Evolutionary conservation across 306 rosid genomes (phyloP).

Genomic region (Castanea mollissima): DNA sequence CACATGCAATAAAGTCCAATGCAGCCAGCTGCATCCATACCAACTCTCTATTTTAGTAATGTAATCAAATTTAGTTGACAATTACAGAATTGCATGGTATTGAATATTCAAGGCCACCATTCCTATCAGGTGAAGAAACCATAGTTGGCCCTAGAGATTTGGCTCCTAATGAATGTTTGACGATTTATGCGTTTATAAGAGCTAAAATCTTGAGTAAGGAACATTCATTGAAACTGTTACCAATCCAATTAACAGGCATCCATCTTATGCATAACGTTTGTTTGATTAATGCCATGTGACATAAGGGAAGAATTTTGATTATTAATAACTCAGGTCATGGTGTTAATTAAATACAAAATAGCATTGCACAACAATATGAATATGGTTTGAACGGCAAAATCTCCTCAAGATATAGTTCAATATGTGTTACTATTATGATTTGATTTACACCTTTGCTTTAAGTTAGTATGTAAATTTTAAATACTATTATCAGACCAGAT

Average conservation of each 20-base stretch:
- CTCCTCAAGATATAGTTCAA: background rate
- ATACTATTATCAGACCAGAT: background rate
- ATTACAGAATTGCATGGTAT: background rate
- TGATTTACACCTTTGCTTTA: background rate
- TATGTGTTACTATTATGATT: background rate
- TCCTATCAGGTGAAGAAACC: background rate
- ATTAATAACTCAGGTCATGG: background rate
- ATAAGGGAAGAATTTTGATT: background rate
- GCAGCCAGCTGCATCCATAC: constrained; percentile 79
- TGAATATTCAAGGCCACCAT: background rate
- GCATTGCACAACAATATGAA: background rate
- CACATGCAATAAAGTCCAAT: constrained; percentile 87
- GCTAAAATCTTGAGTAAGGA: background rate
- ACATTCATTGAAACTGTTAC: background rate
- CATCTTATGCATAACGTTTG: background rate
- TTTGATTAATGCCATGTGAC: background rate
- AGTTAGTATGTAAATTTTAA: background rate
- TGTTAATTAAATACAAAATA: no score
- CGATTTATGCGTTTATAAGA: background rate
- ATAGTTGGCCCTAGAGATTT: background rate
- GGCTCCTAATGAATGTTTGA: background rate
- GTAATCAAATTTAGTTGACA: background rate
- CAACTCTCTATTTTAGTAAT: background rate
- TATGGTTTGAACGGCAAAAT: background rate
- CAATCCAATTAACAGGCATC: background rate